Conservation (phyloP, 148 eudicot genomes). For the Rhododendron henanense region DNA sequence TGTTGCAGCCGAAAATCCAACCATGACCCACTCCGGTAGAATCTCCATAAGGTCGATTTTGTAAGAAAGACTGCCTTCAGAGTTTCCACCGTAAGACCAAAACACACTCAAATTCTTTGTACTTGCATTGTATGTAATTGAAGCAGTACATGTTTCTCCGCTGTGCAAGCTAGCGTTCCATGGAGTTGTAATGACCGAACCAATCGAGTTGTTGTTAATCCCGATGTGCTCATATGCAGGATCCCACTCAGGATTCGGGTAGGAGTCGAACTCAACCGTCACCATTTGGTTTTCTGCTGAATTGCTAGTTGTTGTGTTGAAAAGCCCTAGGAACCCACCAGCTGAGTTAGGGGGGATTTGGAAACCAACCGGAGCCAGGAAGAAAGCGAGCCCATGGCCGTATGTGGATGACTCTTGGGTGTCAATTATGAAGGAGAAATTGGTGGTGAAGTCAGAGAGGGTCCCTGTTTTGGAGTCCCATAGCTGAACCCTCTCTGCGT, state of each 20-base stretch:
- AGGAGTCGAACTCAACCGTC: background rate
- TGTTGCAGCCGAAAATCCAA: constrained; percentile 58
- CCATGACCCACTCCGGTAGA: constrained; percentile 39
- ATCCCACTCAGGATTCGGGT: background rate
- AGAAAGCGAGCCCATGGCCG: constrained; percentile 50
- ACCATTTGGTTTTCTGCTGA: constrained; percentile 29
- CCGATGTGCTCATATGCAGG: constrained; percentile 43
- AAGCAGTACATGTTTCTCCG: constrained; percentile 34
- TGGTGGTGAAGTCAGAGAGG: constrained; percentile 47
- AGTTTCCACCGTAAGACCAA: constrained; percentile 33
- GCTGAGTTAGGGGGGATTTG: constrained; percentile 48
- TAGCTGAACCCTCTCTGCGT: constrained; percentile 22
- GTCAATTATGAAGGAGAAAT: constrained; percentile 42
- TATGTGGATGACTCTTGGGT: constrained; percentile 6
- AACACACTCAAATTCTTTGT: constrained; percentile 34
- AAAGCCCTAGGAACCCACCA: constrained; percentile 50
- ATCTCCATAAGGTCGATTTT: constrained; percentile 34
- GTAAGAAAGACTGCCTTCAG: constrained; percentile 28
- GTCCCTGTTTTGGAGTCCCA: constrained; percentile 29
- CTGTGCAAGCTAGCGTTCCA: constrained; percentile 48
- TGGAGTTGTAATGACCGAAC: constrained; percentile 20
- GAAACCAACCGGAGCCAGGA: constrained; percentile 39
- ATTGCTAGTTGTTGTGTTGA: constrained; percentile 39
- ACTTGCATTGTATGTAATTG: constrained; percentile 40
- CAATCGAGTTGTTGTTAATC: constrained; percentile 45